phyloP scores from a whole-genome alignment of 805 yeast species.

The Saccharomycopsis guyanensis region DNA sequence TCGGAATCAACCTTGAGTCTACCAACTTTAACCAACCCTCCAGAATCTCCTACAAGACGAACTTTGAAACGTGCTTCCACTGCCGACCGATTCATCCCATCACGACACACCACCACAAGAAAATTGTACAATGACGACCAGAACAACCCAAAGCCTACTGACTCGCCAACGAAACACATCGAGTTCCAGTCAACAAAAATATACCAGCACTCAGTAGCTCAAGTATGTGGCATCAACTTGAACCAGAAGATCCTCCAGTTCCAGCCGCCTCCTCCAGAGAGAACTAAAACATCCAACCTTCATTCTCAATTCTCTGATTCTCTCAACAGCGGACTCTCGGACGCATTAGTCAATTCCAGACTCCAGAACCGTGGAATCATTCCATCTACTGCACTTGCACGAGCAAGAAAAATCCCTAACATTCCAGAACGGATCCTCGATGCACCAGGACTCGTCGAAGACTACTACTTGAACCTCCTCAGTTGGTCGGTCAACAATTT shows the following conservation, averaged over 20 bases:
- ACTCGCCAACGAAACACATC: constrained; percentile 37
- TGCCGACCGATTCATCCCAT: constrained; percentile 56
- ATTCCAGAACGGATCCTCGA: constrained; percentile 91
- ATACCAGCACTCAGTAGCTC: constrained; percentile 79
- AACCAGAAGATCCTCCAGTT: constrained; percentile 79
- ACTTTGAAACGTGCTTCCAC: constrained; percentile 25
- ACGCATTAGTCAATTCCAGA: constrained; percentile 22
- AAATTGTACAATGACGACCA: constrained; percentile 33
- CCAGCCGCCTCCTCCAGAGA: constrained; percentile 77
- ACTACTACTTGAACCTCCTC: constrained; percentile 78
- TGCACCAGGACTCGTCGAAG: constrained; percentile 93
- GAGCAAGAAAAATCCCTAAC: constrained; percentile 71
- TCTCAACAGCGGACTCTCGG: constrained; percentile 22
- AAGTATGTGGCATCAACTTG: constrained; percentile 85
- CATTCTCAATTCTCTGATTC: constrained; percentile 25
- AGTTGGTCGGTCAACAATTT: constrained; percentile 82
- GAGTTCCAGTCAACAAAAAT: constrained; percentile 36
- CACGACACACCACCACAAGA: constrained; percentile 43
- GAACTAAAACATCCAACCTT: constrained; percentile 29
- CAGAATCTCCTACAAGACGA: constrained; percentile 21
- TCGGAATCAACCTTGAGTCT: constrained; percentile 21
- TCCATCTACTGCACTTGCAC: constrained; percentile 27
- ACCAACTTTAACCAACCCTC: neutral
- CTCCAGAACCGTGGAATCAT: constrained; percentile 25
- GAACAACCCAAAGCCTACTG: constrained; percentile 35